phyloP scores from a whole-genome alignment of 176 grass and related monocot species.

The Musa acuminata region DNA sequence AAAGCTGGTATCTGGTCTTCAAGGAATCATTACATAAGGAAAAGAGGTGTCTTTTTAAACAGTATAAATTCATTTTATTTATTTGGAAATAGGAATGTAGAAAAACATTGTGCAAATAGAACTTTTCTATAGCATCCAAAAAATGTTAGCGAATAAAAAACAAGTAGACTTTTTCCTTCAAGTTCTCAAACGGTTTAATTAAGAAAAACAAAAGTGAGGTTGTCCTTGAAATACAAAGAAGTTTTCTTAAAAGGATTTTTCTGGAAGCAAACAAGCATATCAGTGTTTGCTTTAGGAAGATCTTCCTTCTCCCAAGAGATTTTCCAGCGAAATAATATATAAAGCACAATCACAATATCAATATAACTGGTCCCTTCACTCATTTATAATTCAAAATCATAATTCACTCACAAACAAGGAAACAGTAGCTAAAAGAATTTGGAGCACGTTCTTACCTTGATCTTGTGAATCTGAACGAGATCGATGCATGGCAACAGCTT shows the following conservation, averaged over 20 bases:
- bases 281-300: background rate
- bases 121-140: slow-evolving; percentile 13
- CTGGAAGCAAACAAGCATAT: background rate
- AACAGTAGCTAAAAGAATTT: background rate
- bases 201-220: slow-evolving; percentile 6
- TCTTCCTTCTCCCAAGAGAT: background rate
- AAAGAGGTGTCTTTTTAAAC: background rate
- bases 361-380: background rate
- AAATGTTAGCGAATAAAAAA: background rate
- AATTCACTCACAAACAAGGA: background rate
- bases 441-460: slow-evolving; percentile 38
- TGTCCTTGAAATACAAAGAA: background rate
- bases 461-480: slow-evolving; percentile 53
- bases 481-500: background rate
- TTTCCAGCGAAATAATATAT: background rate
- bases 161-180: background rate
- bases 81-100: background rate
- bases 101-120: background rate
- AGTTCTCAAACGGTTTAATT: background rate
- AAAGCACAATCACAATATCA: background rate
- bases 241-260: background rate
- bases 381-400: too few relatives aligned
- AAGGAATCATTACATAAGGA: background rate
- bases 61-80: background rate
- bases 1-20: background rate